Conservation (phyloP, 768 basidiomycete species). For the Lactarius psammicola region DNA sequence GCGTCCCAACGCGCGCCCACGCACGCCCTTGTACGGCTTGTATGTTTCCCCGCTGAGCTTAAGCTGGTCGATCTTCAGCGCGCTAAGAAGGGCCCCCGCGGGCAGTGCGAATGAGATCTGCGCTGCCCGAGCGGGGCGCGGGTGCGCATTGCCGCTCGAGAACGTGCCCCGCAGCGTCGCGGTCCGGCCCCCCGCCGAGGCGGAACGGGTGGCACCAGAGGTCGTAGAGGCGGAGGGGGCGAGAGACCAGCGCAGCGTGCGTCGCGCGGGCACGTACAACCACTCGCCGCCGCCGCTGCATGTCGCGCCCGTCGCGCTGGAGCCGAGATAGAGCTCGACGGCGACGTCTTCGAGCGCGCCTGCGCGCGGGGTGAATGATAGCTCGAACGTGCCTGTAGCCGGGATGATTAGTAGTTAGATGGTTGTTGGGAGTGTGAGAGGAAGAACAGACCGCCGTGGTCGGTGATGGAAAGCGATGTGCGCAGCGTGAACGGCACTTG, state of each 20-base stretch:
- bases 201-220: constrained; percentile 42
- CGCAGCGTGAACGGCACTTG: constrained; percentile 39
- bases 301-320: constrained; percentile 68
- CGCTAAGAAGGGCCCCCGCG: constrained; percentile 62
- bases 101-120: constrained; percentile 70
- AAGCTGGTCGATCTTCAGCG: constrained; percentile 82
- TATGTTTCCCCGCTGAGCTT: constrained; percentile 77
- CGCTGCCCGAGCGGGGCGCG: constrained; percentile 73
- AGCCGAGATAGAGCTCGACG: constrained; percentile 73
- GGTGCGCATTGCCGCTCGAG: constrained; percentile 41
- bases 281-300: constrained; percentile 72
- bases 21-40: constrained; percentile 90
- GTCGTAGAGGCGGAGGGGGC: constrained; percentile 48
- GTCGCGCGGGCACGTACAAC: constrained; percentile 65
- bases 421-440: not conserved
- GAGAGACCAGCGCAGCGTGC: constrained; percentile 80
- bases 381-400: constrained; percentile 52
- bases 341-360: constrained; percentile 69
- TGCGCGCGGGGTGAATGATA: constrained; percentile 38
- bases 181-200: constrained; percentile 59
- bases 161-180: constrained; percentile 69
- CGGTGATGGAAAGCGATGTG: constrained; percentile 36
- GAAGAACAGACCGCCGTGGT: constrained; percentile 42
- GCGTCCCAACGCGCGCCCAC: constrained; percentile 62
- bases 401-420: constrained; percentile 34